Conservation (phyloP, 176 grass and related monocot genomes). For the Chloris gayana region DNA sequence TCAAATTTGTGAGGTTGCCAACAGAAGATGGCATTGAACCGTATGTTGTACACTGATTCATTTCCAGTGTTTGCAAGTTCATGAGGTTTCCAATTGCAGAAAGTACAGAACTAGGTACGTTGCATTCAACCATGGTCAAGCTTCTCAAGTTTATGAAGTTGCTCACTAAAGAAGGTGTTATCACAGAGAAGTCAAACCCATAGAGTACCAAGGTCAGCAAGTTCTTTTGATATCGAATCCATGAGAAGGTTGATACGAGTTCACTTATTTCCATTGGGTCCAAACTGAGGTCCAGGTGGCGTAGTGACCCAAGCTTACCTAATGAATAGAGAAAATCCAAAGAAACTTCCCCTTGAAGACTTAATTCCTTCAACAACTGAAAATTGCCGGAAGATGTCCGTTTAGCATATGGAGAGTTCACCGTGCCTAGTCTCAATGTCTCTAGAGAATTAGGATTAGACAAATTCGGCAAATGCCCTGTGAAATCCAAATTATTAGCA, state of each 20-base stretch:
- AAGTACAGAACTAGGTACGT: background rate
- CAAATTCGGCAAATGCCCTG: background rate
- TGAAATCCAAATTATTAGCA: background rate
- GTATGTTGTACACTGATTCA: background rate
- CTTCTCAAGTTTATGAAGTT: background rate
- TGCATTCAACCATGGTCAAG: background rate
- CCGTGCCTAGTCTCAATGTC: slow-evolving; percentile 5
- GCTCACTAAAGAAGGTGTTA: background rate
- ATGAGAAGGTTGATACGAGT: background rate
- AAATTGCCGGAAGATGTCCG: background rate
- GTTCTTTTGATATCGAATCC: background rate
- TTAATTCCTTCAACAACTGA: slow-evolving; percentile 4
- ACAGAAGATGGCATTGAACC: background rate
- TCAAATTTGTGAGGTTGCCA: slow-evolving; percentile 12
- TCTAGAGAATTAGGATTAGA: slow-evolving; percentile 4
- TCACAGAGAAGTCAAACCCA: background rate
- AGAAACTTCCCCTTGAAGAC: background rate
- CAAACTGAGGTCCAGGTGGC: background rate
- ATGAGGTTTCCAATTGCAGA: slow-evolving; percentile 2
- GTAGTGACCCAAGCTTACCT: background rate
- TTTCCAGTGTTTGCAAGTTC: slow-evolving; percentile 4
- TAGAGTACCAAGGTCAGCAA: background rate
- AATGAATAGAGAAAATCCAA: slow-evolving; percentile 19
- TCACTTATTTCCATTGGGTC: background rate
- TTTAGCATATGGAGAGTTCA: background rate